Base-by-base conservation (phyloP, 1,284 basidiomycete genomes). In the Prillingera fragicola region DNA sequence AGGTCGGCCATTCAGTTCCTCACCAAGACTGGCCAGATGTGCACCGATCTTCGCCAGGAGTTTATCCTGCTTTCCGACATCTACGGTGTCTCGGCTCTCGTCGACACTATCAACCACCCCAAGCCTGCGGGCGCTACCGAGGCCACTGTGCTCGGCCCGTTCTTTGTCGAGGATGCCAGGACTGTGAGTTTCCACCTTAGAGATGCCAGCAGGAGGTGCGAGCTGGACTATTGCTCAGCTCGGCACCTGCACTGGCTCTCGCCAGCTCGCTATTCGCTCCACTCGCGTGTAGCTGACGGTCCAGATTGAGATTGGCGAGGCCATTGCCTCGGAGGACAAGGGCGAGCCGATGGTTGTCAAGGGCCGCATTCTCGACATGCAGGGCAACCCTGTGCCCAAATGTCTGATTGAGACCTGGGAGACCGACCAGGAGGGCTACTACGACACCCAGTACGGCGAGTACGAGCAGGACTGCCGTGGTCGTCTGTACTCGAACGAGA, bases 401-500 rank as follows among this genome's bases (percentile, higher is more conserved):
- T 83, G 82, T 2, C 61, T 77, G 25, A 83, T 89, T 50, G 84
- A 89, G 47, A 88, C 85, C 13, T 89, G 86, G 88, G 87, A 90
- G 70, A 82, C 86, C n/a, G 51, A 90, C 62, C 76, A 75, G 5
- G 61, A 78, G 47, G 53, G 85, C 56, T 63, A 72, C 61, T 82
- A 82, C 59, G 80, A 81, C 47, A 77, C 73, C 0, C 77, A 90
- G 73, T 86, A 87, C 60, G 58, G 70, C 1, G 71, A 76, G 26
- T 54, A 40, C 39, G 74, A 69, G 41, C 80, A 85, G 1, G 87
- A 91, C 56, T 89, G 84, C 69, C 76, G 88, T 54, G 87, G 88
- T 1, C 75, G 82, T 12, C 65, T 90, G 27, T 75, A 59, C 19
- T 75, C 82, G 3, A 77, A 76, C 43, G 71, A 76, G 29, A 79